Conservation (phyloP, 306 rosid genomes). For the Medicago lupulina region DNA sequence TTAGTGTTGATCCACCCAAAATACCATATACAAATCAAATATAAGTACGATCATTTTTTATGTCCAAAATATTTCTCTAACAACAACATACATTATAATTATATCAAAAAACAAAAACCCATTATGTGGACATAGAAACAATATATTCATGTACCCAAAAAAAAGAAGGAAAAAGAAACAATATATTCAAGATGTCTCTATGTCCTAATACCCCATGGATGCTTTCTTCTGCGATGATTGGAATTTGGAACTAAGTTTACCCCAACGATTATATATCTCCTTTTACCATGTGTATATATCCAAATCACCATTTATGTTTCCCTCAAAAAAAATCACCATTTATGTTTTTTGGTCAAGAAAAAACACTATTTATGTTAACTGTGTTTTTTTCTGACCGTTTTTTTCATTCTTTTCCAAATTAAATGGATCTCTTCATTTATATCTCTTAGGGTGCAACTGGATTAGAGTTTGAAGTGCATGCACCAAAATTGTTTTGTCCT, state of each 20-base stretch:
- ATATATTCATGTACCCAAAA: no score
- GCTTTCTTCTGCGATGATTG: neutral
- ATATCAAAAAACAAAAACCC: no score
- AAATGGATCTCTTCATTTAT: neutral
- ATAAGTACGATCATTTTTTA: no score
- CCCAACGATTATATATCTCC: neutral
- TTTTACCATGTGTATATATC: neutral
- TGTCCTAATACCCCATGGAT: neutral
- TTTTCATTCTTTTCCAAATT: neutral
- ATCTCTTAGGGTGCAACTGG: neutral
- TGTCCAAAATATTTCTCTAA: no score
- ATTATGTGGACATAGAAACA: no score
- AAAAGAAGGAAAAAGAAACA: no score
- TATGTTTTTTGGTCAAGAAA: neutral
- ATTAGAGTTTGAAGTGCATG: no score
- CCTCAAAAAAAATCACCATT: neutral
- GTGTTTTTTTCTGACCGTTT: slow-evolving; percentile 23
- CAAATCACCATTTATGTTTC: neutral
- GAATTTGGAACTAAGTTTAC: neutral
- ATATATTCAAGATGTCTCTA: no score
- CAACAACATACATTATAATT: no score
- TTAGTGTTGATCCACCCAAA: no score
- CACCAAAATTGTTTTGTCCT: no score
- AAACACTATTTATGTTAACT: neutral
- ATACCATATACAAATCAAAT: no score